Conservation (phyloP, 129 eudicot genomes). For the Pulicaria dysenterica region DNA sequence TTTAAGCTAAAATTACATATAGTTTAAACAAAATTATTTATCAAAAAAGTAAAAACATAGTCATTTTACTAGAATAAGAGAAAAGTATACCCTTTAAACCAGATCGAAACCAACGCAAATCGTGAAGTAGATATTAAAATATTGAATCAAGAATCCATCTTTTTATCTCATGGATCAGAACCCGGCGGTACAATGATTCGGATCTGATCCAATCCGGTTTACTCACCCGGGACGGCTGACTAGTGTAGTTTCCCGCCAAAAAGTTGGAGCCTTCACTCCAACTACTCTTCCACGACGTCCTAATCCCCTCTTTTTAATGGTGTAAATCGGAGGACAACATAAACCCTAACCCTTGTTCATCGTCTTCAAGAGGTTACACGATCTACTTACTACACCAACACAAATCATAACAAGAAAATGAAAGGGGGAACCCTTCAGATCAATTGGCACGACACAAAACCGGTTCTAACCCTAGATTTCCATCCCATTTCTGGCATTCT, state of each 20-base stretch:
- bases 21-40: no score
- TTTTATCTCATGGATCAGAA: no score
- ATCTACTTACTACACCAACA: background rate
- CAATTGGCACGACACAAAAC: constrained; percentile 94
- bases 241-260: constrained; percentile 34
- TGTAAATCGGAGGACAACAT: constrained; percentile 9
- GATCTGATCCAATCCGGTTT: no score
- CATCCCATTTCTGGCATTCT: constrained; percentile 72
- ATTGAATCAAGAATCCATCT: no score
- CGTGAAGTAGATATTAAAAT: no score
- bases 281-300: background rate
- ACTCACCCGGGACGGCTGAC: background rate
- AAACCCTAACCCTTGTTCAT: constrained; percentile 37
- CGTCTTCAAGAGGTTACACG: background rate
- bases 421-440: constrained; percentile 94
- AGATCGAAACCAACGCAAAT: no score
- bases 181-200: no score
- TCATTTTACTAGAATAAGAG: no score
- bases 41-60: no score
- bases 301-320: constrained; percentile 10
- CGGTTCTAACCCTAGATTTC: constrained; percentile 93
- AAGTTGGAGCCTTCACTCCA: constrained; percentile 17
- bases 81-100: no score
- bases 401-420: constrained; percentile 36
- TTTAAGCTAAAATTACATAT: no score